Conservation (phyloP, 2,329 filamentous ascomycete species). For the Fusarium nygamai region DNA sequence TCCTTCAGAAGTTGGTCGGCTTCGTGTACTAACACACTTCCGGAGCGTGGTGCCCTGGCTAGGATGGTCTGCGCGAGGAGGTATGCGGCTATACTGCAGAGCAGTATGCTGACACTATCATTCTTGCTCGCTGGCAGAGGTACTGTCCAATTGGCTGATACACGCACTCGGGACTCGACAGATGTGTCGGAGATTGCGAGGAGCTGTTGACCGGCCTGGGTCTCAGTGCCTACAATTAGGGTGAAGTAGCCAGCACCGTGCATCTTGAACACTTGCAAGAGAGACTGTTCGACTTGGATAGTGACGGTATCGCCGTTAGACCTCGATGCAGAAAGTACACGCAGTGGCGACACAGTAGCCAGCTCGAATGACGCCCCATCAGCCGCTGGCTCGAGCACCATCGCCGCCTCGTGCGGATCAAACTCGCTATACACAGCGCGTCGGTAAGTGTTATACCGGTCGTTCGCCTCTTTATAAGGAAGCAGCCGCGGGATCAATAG, state of each 20-base stretch:
- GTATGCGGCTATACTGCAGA: background rate
- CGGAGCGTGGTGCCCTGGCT: background rate
- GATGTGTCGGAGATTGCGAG: background rate
- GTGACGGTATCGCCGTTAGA: background rate
- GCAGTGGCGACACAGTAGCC: background rate
- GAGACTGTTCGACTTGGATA: background rate
- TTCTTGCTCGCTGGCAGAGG: background rate
- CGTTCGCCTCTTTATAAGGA: background rate
- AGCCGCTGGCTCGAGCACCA: background rate
- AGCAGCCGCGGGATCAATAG: background rate
- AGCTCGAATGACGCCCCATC: background rate
- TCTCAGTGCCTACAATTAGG: background rate
- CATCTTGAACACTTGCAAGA: background rate
- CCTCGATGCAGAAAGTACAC: background rate
- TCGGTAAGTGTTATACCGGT: background rate
- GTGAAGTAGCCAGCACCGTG: background rate
- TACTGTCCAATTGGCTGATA: background rate
- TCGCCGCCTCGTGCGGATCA: background rate
- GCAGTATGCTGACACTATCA: background rate
- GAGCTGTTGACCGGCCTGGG: background rate
- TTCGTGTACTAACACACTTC: background rate
- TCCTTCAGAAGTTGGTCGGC: background rate
- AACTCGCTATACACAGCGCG: background rate
- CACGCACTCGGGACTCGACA: background rate
- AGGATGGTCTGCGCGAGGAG: background rate